Conservation (phyloP, 2,329 filamentous ascomycete genomes). For the Colletotrichum theobromicola region DNA sequence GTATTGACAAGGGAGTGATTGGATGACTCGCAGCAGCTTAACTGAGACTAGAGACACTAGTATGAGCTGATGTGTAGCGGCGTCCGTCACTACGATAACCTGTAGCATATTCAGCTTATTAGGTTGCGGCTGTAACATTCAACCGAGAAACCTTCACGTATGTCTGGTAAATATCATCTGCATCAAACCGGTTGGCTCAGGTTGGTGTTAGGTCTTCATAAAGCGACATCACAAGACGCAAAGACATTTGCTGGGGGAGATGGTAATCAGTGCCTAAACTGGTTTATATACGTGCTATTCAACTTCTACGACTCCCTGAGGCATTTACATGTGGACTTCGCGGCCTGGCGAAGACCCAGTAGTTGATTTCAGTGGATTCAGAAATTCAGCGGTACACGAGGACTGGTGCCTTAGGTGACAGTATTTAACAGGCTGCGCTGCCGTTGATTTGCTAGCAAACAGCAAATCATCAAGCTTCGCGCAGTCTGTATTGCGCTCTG, state of each 20-base stretch:
- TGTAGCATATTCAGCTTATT: fast-evolving
- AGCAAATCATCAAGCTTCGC: too few relatives aligned
- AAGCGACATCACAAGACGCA: neutral
- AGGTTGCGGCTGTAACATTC: fast-evolving
- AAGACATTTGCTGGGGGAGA: neutral
- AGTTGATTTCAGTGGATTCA: too few relatives aligned
- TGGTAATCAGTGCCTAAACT: neutral
- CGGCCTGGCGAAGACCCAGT: too few relatives aligned
- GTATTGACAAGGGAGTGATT: neutral
- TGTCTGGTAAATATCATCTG: fast-evolving
- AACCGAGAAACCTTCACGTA: fast-evolving
- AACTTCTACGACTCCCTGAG: fast-evolving
- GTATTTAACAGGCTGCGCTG: too few relatives aligned
- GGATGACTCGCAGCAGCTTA: neutral
- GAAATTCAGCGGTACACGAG: too few relatives aligned
- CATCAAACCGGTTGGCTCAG: neutral
- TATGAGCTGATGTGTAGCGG: neutral
- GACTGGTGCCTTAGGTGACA: too few relatives aligned
- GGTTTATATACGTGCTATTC: neutral
- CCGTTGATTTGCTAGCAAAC: too few relatives aligned
- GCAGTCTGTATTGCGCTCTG: too few relatives aligned
- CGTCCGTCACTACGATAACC: neutral
- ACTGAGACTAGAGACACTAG: neutral
- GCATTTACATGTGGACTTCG: too few relatives aligned
- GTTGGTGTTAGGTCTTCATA: fast-evolving